A percentile compares a stretch with the other conserved stretches of the same genome.
These are phyloP conservation scores for Globisporangium perplexum DNA, from an alignment of 352 stramenopile genomes.

Conservation along the genomic window DNA sequence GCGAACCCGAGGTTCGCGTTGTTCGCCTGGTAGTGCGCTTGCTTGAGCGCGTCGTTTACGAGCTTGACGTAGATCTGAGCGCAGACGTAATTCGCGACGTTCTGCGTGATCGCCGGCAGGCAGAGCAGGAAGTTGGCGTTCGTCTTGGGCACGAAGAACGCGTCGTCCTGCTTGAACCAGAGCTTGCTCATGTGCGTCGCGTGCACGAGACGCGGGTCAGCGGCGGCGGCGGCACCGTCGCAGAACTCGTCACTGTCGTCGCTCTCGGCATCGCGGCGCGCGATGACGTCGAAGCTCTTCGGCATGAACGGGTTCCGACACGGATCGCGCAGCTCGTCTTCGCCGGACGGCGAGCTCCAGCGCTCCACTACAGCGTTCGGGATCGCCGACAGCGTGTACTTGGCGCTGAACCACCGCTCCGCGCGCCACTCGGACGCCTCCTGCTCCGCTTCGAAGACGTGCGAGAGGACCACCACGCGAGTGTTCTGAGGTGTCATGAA, in stretches of 20 bases:
- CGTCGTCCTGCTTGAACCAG: constrained; percentile 69
- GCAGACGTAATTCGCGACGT: constrained; percentile 42
- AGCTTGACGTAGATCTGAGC: constrained; percentile 62
- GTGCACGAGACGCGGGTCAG: constrained; percentile 26
- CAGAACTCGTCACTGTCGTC: not conserved
- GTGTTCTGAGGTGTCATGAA: constrained; percentile 47
- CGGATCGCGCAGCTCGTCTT: constrained; percentile 14
- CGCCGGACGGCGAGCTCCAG: constrained; percentile 15
- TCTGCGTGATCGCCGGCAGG: constrained; percentile 38
- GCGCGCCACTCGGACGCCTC: constrained; percentile 2
- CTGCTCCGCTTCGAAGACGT: constrained; percentile 27
- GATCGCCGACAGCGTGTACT: constrained; percentile 42
- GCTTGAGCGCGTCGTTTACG: constrained; percentile 61
- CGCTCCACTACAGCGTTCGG: constrained; percentile 10
- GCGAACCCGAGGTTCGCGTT: constrained; percentile 52
- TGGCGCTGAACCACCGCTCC: constrained; percentile 60
- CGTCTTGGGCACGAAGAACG: constrained; percentile 61
- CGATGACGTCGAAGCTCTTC: constrained; percentile 44
- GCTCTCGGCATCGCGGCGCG: constrained; percentile 1
- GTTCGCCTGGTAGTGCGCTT: constrained; percentile 56
- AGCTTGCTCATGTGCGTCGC: constrained; percentile 41
- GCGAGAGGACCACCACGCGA: constrained; percentile 53
- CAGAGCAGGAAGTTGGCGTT: constrained; percentile 63
- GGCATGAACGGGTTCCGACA: constrained; percentile 68
- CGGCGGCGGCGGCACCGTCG: no score